Conservation (phyloP, 2,329 filamentous ascomycete genomes). For the Trichothecium sympodiale region DNA sequence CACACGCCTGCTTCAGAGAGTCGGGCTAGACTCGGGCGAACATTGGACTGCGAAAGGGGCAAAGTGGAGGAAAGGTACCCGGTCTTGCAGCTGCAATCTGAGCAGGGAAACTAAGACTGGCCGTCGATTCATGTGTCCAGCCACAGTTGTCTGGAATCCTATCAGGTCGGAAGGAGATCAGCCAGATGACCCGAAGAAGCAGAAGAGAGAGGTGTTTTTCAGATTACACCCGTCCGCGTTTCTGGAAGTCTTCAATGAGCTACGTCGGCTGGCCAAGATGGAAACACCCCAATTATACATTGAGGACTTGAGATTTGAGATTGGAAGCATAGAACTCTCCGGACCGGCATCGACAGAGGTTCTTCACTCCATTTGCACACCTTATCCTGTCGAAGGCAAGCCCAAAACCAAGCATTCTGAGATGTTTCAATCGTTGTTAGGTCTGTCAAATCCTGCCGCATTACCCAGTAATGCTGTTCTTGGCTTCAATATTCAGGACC, state of each 20-base stretch:
- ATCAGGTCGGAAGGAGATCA: conserved; percentile 13
- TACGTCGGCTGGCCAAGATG: conserved; percentile 45
- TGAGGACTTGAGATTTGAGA: conserved; percentile 60
- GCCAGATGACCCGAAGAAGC: conserved; percentile 11
- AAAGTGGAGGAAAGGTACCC: conserved; percentile 55
- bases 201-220: conserved; percentile 45
- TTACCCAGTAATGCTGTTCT: conserved; percentile 62
- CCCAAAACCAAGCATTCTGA: conserved; percentile 27
- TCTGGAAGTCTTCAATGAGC: conserved; percentile 53
- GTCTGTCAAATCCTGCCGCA: conserved; percentile 56
- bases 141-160: conserved; percentile 66
- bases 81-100: conserved; percentile 38
- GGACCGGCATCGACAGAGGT: conserved; percentile 70
- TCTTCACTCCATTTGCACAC: conserved; percentile 56
- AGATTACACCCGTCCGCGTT: conserved; percentile 78
- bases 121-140: conserved; percentile 55
- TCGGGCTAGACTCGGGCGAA: conserved; percentile 51
- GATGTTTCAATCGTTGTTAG: conserved; percentile 39
- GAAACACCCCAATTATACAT: conserved; percentile 51
- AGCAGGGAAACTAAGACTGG: conserved; percentile 36
- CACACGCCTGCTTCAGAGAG: conserved; percentile 49
- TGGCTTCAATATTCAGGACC: conserved; percentile 65
- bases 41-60: conserved; percentile 52
- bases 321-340: conserved; percentile 46
- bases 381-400: conserved; percentile 25